Evolutionary conservation across 352 stramenopile species (phyloP), one percentile per base, ranked within the genome.

Genomic region (Globisporangium alternatum): DNA sequence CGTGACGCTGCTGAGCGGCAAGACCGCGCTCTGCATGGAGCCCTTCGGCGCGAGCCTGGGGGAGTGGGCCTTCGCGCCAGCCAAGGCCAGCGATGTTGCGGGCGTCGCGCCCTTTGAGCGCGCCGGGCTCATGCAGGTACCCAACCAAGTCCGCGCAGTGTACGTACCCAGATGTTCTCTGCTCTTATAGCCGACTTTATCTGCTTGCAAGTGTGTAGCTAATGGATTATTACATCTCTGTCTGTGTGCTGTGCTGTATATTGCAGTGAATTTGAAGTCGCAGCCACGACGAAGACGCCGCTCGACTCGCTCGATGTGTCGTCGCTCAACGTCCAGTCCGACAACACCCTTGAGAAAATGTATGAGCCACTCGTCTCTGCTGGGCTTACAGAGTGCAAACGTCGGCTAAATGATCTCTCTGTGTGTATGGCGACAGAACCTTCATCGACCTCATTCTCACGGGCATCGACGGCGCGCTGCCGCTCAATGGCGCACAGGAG

Each of bases 51-150:
- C 66, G 7, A 65, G 51, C 43, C 63, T 69, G 22, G 66, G 39
- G 22, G 63, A 68, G 57, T 92, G 83, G 83, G 47, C 72, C 44
- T 92, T 92, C 58, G 70, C 71, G 28, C 83, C 83, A 0, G 73
- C 77, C 10, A 66, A 83, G 60, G 76, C 62, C 49, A 89, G 81
- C 62, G 68, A 81, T 45, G 72, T 70, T 51, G 65, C 67, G 31
- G 83, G 83, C 13, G 65, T 77, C 49, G 77, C 78, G 0, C 83
- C 81, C 2, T 92, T 92, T 63, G 76, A 92, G 60, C 81, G 81
- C 56, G 73, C 88, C 25, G 83, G 83, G n/a, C 76, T 92, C 47
- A 33, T 90, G 44, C 83, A 92, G 65, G 68, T 89, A 7, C 71
- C 68, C 43, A 66, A 73, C 21, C 62, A 78, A 45, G 78, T 92